Base-by-base conservation (phyloP, 345 rosid genomes). In the Salix purpurea region DNA sequence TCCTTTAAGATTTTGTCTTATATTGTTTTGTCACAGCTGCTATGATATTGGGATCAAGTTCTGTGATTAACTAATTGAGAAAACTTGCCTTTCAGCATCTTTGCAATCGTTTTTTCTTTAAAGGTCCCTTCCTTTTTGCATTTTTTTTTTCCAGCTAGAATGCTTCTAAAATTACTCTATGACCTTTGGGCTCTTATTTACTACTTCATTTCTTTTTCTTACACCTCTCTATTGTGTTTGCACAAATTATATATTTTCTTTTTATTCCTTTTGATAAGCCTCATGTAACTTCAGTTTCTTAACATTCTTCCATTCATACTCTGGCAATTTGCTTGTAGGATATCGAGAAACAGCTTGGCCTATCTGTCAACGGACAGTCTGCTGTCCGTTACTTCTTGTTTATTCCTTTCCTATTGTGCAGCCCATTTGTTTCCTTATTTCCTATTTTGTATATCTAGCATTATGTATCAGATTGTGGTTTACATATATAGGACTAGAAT, bases 281-380 rank as follows among this genome's bases (percentile, higher is more conserved):
- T 28, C 30, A 28, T 28, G 30, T 28, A 1, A 28, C 30, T 28
- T 28, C 30, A 28, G 30, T 28, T 28, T 40, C 56, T n/a, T n/a
- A 66, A 52, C 62, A 18, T 19, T 26, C 52, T 54, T 14, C 24
- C 42, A 48, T 32, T 73, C 50, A 18, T 46, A 42, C 62, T 40
- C 24, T 16, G 46, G 10, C 28, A 24, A 60, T 73, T 58, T 76
- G 37, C 28, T 73, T 74, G 62, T 78, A 96, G 99, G 98, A 96
- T 83, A 85, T 93, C 56, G 97, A 96, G 81, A 91, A 91, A 81
- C 97, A 93, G 76, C 93, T 96, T 77, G 98, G 98, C 79, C 85
- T 96, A 44, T 85, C 83, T n/a, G n/a, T n/a, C n/a, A n/a, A n/a
- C n/a, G n/a, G n/a, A n/a, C n/a, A n/a, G n/a, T n/a, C n/a, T n/a